phyloP scores from a whole-genome alignment of 306 rosid genomes.

The Abrus pulchellus region DNA sequence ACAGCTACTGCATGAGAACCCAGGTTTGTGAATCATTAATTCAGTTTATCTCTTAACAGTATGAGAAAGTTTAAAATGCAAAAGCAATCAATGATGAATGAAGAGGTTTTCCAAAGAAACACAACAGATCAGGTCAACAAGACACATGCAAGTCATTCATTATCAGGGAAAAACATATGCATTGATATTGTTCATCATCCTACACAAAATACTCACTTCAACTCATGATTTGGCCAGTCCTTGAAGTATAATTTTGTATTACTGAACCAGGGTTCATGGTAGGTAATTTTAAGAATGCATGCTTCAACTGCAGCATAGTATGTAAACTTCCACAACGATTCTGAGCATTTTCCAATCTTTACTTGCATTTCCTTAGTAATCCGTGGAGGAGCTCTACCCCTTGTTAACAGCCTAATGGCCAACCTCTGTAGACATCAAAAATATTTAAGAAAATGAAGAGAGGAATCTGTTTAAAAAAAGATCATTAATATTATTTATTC shows the following conservation, averaged over 20 bases:
- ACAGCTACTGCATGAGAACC: constrained; percentile 35
- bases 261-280: constrained; percentile 83
- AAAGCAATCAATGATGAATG: constrained; percentile 3
- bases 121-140: constrained; percentile 40
- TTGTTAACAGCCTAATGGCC: constrained; percentile 69
- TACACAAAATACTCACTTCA: constrained; percentile 69
- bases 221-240: constrained; percentile 95
- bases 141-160: constrained; percentile 26
- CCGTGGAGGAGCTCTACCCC: constrained; percentile 65
- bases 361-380: constrained; percentile 67
- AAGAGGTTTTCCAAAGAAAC: constrained; percentile 13
- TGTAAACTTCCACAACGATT: constrained; percentile 94
- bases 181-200: constrained; percentile 29
- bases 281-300: constrained; percentile 65
- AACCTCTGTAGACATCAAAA: constrained; percentile 67
- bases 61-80: constrained; percentile 26
- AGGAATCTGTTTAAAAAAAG: constrained; percentile 8
- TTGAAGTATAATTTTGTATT: constrained; percentile 69
- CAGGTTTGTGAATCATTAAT: not conserved
- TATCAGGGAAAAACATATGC: constrained; percentile 24
- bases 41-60: constrained; percentile 18
- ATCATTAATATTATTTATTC: constrained; percentile 28
- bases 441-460: constrained; percentile 1
- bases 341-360: constrained; percentile 87
- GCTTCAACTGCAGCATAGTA: constrained; percentile 86